Conservation (phyloP, 2,329 filamentous ascomycete genomes). For the Cytospora mali region DNA sequence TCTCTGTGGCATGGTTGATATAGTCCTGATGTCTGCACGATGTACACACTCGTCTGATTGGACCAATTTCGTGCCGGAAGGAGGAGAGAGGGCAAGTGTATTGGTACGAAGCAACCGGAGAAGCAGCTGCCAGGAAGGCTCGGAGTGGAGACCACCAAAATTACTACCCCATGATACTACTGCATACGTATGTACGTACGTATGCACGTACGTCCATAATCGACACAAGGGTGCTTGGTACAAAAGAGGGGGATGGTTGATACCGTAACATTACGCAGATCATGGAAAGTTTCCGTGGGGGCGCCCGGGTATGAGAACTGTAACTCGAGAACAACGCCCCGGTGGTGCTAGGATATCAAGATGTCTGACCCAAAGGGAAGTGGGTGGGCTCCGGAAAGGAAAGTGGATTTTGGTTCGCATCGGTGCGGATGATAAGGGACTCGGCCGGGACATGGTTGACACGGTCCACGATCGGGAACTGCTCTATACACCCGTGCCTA, state of each 20-base stretch:
- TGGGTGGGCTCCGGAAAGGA: not conserved
- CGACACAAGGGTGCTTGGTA: not conserved
- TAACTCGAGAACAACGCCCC: not conserved
- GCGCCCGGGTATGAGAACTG: not conserved
- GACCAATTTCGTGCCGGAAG: not conserved
- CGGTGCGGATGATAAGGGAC: not conserved
- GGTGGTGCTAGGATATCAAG: not conserved
- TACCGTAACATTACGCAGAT: not conserved
- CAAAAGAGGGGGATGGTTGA: not conserved
- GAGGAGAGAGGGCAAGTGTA: not conserved
- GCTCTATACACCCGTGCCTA: not conserved
- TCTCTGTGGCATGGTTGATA: not conserved
- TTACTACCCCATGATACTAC: not conserved
- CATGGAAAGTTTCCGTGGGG: not conserved
- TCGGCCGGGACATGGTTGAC: not conserved
- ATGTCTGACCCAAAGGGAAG: not conserved
- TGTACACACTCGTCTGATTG: not conserved
- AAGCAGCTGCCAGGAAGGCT: not conserved
- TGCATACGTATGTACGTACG: not conserved
- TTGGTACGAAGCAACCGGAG: not conserved
- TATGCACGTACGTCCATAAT: no score
- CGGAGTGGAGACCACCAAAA: not conserved
- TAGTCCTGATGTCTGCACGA: not conserved
- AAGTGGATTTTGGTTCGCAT: not conserved
- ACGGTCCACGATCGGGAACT: not conserved